phyloP scores from a whole-genome alignment of 2,329 filamentous ascomycete genomes.

The Trichoderma cornu-damae region DNA sequence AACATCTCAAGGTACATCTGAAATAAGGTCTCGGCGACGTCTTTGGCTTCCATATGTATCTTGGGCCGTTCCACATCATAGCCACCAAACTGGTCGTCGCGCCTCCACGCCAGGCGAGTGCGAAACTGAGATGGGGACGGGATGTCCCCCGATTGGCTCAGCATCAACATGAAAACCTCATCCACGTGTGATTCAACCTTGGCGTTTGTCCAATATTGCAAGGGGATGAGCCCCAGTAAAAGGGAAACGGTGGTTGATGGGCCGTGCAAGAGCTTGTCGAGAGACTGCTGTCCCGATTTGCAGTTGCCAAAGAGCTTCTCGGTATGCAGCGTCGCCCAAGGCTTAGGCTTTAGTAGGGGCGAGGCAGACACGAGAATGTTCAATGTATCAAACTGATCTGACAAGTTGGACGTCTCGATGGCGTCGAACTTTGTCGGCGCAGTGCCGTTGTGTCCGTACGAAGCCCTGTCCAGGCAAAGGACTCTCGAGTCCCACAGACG shows the following conservation, averaged over 20 bases:
- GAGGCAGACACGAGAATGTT: conserved; percentile 38
- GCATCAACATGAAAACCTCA: conserved; percentile 29
- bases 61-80: conserved; percentile 21
- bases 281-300: conserved; percentile 25
- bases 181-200: conserved; percentile 38
- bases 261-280: conserved; percentile 43
- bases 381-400: conserved; percentile 37
- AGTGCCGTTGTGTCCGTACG: conserved; percentile 34
- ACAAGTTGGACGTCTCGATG: conserved; percentile 49
- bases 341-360: conserved; percentile 42
- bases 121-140: conserved; percentile 23
- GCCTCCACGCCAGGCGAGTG: conserved; percentile 36
- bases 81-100: conserved; percentile 30
- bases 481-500: conserved; percentile 36
- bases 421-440: conserved; percentile 47
- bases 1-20: conserved; percentile 43
- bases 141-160: background rate
- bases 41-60: conserved; percentile 33
- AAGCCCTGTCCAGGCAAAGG: conserved; percentile 38
- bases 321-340: conserved; percentile 46
- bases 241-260: conserved; percentile 44
- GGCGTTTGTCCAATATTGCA: conserved; percentile 48
- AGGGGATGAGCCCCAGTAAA: conserved; percentile 46
- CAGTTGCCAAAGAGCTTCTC: conserved; percentile 39
- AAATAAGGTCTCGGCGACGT: conserved; percentile 38